Evolutionary conservation across 2,329 filamentous ascomycete genomes (phyloP).

Genomic region (Elsinoe batatas): DNA sequence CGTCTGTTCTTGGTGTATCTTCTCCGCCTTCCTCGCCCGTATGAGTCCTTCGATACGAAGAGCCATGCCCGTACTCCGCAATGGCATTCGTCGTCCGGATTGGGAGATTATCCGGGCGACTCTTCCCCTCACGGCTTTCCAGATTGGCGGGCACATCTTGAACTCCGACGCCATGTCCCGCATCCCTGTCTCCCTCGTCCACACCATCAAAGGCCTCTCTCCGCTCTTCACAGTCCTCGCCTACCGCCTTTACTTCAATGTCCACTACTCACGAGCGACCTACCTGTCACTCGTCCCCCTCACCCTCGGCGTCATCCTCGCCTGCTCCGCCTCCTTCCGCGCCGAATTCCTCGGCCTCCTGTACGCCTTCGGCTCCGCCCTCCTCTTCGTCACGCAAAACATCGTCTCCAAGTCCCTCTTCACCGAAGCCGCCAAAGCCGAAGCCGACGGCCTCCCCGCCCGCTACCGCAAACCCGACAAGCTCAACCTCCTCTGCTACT

Average conservation of each 20-base stretch:
- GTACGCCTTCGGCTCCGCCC: conserved; percentile 77
- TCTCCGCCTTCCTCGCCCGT: conserved; percentile 65
- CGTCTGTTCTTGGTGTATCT: conserved; percentile 76
- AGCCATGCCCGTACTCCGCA: conserved; percentile 66
- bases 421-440: conserved; percentile 81
- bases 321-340: conserved; percentile 77
- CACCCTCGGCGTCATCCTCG: conserved; percentile 88
- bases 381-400: conserved; percentile 96
- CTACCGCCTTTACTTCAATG: conserved; percentile 80
- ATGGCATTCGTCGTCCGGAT: conserved; percentile 73
- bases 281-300: conserved; percentile 70
- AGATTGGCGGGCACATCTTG: conserved; percentile 85
- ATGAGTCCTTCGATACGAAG: conserved; percentile 61
- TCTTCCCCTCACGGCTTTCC: conserved; percentile 83
- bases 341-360: conserved; percentile 75
- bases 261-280: conserved; percentile 76
- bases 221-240: conserved; percentile 91
- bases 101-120: conserved; percentile 76
- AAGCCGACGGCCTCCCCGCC: conserved; percentile 57
- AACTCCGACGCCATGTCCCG: conserved; percentile 89
- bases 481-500: conserved; percentile 92
- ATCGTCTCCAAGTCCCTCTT: conserved; percentile 98
- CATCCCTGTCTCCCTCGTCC: conserved; percentile 92
- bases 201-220: conserved; percentile 96
- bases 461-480: conserved; percentile 81